Evolutionary conservation across 2,329 filamentous ascomycete species (phyloP).

Genomic region (Verticillium albo-atrum): DNA sequence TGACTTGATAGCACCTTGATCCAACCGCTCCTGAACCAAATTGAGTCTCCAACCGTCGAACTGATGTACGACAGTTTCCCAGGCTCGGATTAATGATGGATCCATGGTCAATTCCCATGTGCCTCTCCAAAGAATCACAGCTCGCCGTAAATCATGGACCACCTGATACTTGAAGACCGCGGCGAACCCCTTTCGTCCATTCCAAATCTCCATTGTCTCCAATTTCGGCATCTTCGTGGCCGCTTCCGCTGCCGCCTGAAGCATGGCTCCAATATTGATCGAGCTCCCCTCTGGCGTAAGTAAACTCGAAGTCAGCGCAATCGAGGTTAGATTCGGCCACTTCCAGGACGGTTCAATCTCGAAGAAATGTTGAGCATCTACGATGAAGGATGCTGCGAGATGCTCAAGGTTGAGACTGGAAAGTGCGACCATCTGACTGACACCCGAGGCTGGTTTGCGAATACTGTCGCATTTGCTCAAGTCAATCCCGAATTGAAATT

Average conservation of each 20-base stretch:
- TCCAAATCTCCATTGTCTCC: constrained; percentile 29
- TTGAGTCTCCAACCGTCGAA: constrained; percentile 11
- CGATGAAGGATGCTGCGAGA: constrained; percentile 20
- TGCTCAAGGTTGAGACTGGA: constrained; percentile 18
- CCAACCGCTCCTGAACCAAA: constrained; percentile 16
- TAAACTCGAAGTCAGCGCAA: constrained; percentile 23
- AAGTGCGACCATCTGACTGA: constrained; percentile 13
- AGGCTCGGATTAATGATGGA: constrained; percentile 17
- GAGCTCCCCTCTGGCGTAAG: constrained; percentile 16
- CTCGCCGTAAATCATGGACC: constrained; percentile 5
- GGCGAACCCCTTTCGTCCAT: constrained; percentile 24
- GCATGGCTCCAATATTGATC: constrained; percentile 15
- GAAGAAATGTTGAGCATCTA: constrained; percentile 24
- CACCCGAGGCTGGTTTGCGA: constrained; percentile 10
- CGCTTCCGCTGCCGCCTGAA: constrained; percentile 17
- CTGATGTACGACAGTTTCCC: constrained; percentile 18
- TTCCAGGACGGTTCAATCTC: constrained; percentile 14
- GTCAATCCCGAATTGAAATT: constrained; percentile 2
- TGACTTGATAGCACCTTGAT: constrained; percentile 19
- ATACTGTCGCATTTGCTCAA: constrained; percentile 8
- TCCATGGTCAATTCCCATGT: constrained; percentile 22
- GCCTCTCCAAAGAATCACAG: constrained; percentile 20
- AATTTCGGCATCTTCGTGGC: constrained; percentile 25
- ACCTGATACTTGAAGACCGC: constrained; percentile 24
- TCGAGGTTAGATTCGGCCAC: constrained; percentile 25